Base-by-base conservation (phyloP, 1,284 basidiomycete genomes). In the Lentinus polychrous region DNA sequence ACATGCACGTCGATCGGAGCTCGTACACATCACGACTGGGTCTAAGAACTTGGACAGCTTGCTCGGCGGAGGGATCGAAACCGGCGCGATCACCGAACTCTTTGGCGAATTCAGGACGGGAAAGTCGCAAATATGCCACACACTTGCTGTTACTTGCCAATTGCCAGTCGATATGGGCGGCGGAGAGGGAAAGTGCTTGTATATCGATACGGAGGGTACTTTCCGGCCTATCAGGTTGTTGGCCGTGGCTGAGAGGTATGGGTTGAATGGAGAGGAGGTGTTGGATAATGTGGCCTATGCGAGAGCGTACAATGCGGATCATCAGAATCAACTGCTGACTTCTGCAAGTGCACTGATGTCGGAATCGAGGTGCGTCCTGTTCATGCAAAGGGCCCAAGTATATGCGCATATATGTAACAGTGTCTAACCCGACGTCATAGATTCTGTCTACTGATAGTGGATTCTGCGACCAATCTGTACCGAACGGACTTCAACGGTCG, bases 91-190 rank as follows among this genome's bases (percentile, higher is more conserved):
- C 64, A 99, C 96, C 0, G 96, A 99, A 67, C 73, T 99, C 20
- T 99, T 97, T 70, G 96, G 96, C 58, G 96, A 99, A 70, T 99
- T 98, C 70, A 78, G 96, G 57, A 99, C 96, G 8, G 96, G 96
- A 50, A 99, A 99, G 71, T 96, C 93, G 33, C 96, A 99, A 63
- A 79, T 99, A 45, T 99, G 96, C 66, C 96, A 99, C 64, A 98
- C 95, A 0, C 80, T 99, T 33, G 94, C 96, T 0, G 96, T 98
- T 12, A 98, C 95, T 5, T 99, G 96, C 65, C 96, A 97, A 73
- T 79, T 99, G 7, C 96, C 96, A 0, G 87, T 95, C 40, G 88
- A 83, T 58, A 97, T 98, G 94, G 96, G 96, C 22, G 96, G 96
- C 24, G 96, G 96, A 5, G 96, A 99, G 68, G 96, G 96, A 43